Evolutionary conservation across 768 basidiomycete species (phyloP).

Genomic region (Trametopsis cervina): DNA sequence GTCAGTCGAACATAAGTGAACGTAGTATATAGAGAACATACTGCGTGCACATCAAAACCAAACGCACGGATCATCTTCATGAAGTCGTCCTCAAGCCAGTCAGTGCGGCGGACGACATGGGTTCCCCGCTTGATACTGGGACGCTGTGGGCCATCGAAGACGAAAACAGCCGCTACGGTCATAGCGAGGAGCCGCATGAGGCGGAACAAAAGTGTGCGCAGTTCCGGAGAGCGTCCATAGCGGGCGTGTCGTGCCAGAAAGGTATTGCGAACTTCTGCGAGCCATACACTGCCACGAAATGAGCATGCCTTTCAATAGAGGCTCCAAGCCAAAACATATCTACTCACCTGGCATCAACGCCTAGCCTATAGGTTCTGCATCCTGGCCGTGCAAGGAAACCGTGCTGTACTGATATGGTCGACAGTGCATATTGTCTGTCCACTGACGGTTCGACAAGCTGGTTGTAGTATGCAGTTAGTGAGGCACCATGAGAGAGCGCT

Average conservation of each 20-base stretch:
- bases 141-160: constrained; percentile 42
- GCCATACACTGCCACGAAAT: neutral
- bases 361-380: neutral
- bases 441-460: neutral
- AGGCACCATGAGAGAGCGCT: neutral
- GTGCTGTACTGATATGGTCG: neutral
- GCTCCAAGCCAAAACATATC: neutral
- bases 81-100: constrained; percentile 21
- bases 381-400: no score
- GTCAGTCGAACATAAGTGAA: neutral
- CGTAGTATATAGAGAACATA: constrained; percentile 2
- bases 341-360: neutral
- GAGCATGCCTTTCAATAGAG: neutral
- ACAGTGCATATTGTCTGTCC: neutral
- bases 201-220: constrained; percentile 37
- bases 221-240: constrained; percentile 36
- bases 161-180: constrained; percentile 36
- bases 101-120: constrained; percentile 22
- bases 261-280: neutral
- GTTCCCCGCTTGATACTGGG: constrained; percentile 36
- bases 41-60: constrained; percentile 31
- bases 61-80: constrained; percentile 32
- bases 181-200: constrained; percentile 30
- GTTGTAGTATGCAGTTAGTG: neutral
- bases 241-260: constrained; percentile 8